Evolutionary conservation across 2,329 filamentous ascomycete species (phyloP), one percentile per base, ranked within the genome.

Genomic region (Verticillium longisporum): DNA sequence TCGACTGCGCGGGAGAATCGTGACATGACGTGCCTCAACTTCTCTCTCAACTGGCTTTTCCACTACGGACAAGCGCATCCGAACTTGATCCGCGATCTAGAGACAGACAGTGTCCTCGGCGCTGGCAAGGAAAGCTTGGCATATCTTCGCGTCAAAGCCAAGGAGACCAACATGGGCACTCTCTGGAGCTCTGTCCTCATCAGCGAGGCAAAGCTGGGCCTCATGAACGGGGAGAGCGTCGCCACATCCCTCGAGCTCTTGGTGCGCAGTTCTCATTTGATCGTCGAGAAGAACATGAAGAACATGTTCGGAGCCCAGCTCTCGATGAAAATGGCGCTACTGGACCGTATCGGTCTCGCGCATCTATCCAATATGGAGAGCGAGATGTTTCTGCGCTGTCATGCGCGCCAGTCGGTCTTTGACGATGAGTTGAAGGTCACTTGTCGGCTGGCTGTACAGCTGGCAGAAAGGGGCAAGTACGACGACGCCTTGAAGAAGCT

Each of bases 21-120:
- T 66, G 95, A 99, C 70, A 91, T 92, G 80, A 88, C 85, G 4
- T 98, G 95, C 71, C 81, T 99, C 61, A 98, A 97, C 73, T 98
- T 96, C 75, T 91, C 92, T 36, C 84, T 99, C 63, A 96, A 92
- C 70, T 99, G 95, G 95, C 81, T 98, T 2, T 96, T 96, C 69
- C 92, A 97, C 70, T 96, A 97, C 68, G 90, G 89, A n/a, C 91
- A 92, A 69, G 87, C 90, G 0, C 92, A 94, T 67, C 90, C 92
- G 0, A 81, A 86, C 59, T 82, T 92, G n/a, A 86, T 92, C 66
- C 84, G 81, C 57, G 84, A 87, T 58, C 80, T 89, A 6, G 88
- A 88, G 64, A 87, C 88, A 45, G 87, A 84, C 68, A 91, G 86
- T 61, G 87, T 92, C 80, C 78, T 92, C 9, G 91, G 88, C 0